Base-by-base conservation (phyloP, 2,329 filamentous ascomycete species). In the Fusarium hostae region DNA sequence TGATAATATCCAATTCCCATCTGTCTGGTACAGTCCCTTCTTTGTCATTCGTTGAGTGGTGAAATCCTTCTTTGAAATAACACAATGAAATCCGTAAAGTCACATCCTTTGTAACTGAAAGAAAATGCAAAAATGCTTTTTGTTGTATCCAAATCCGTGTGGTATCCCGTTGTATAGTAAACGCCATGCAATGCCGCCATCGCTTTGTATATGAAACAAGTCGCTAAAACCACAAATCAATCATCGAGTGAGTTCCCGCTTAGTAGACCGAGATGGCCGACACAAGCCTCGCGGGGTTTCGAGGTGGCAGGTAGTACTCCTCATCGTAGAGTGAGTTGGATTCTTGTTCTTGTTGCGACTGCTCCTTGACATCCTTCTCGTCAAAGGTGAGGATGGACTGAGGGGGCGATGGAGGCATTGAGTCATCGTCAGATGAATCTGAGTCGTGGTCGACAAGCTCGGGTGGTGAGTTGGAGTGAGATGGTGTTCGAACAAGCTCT, bases 371-470 rank as follows among this genome's bases (percentile, higher is more conserved):
- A 76, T 89, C 84, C 84, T 91, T 88, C 75, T 88, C 85, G 48
- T 86, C 83, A 77, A 94, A 92, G 43, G 86, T 82, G 58, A 94
- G 82, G 39, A 86, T 80, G 32, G 86, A 80, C 26, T 85, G 84
- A 45, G 89, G 88, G 40, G 91, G 91, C 67, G 91, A 93, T 24
- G 91, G 91, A 11, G 92, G 92, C 89, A 93, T 89, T 74, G 93
- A 90, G 81, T 94, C 92, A 75, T 94, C 92, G 63, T 89, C 91
- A 4, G 89, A 90, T 70, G 91, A 91, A 78, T 94, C 92, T 70
- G 89, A 85, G 68, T 87, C 88, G 80, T 94, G 91, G 75, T 90
- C 84, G 72, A 90, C 86, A 63, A 94, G 88, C 79, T 93, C 92
- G 12, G 92, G 92, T 57, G 92, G 87, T 58, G 90, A 89, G 76